Base-by-base conservation (phyloP, 2,329 filamentous ascomycete genomes). In the Incumbomyces delicatus region DNA sequence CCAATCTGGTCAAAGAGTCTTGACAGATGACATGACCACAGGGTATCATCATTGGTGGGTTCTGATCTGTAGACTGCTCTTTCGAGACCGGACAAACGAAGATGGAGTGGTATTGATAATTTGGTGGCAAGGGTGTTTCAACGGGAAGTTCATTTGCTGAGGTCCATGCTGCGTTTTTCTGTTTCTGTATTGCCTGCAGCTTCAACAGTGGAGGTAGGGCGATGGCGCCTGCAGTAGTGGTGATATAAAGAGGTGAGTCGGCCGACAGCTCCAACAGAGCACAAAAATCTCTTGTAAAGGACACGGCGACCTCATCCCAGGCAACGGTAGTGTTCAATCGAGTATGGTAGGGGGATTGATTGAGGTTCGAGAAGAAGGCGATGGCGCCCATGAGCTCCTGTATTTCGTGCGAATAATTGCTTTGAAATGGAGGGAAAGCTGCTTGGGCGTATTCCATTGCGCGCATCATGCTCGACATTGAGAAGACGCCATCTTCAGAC, bases 31-130 rank as follows among this genome's bases (percentile, higher is more conserved):
- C 90, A 67, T 98, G 92, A 5, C 92, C 90, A 61, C 92, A 98
- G 0, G 87, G 85, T 61, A 98, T 81, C 78, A 95, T 92, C 85
- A 96, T 94, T 1, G 92, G 88, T 10, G 92, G 92, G 63, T 98
- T 98, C 18, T 75, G 69, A 59, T 94, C 88, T 0, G 90, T 98
- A 0, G 85, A 88, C 65, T 98, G 92, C 62, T 95, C 92, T 64
- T 96, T 96, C 58, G 84, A 89, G 4, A 98, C 92, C 0, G 92
- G 92, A 61, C 92, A 98, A 35, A 98, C 92, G 62, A 98, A 98
- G 61, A 98, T 95, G 47, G 85, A 85, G 65, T 98, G 92, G 70
- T 94, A 98, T 44, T 77, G 72, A 60, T 81, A 83, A 5, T 73
- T 71, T 2, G 74, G 75, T 2, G 80, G 80, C 3, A 83, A 67